Evolutionary conservation across 2,329 filamentous ascomycete species (phyloP), one percentile per base, ranked within the genome.

Genomic region (Aspergillus intermedius): DNA sequence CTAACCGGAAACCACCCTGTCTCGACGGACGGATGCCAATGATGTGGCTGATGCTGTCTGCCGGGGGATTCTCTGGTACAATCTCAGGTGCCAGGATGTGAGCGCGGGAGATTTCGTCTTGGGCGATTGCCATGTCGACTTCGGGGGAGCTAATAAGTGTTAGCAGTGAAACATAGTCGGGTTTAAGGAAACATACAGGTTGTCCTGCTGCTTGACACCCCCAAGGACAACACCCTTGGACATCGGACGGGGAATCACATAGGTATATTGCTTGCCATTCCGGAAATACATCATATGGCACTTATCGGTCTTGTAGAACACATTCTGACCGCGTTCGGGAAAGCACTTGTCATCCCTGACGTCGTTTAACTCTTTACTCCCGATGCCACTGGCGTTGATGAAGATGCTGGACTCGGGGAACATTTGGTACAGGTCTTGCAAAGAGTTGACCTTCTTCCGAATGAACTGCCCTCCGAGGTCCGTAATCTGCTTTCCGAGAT

Each of bases 331-430:
- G 19, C 66, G 53, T 49, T 69, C 66, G 4, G 66, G 60, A 32
- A 65, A 70, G 46, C 65, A 69, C 9, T 56, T 58, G 8, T 63
- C 55, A 30, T 70, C 67, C 32, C 51, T 55, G 3, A 70, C 67
- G 44, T 70, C 67, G 1, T 46, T 56, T 41, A 70, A 53, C 0
- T 52, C 55, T 37, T 63, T 63, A 44, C 67, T 70, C 1, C 67
- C 67, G 8, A 65, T 49, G 2, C 67, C 67, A 41, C 67, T 70
- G 22, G 67, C 67, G 42, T 70, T 70, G 56, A 70, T 65, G 44
- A 70, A 70, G 3, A 70, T 48, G 0, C 50, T 55, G 2, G 67
- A 68, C 13, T 64, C 60, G 0, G 67, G 66, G 42, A 67, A 70
- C 55, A 66, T 60, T 2, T 39, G 48, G 44, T 67, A 69, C 6